phyloP scores from a whole-genome alignment of 1,284 basidiomycete species.

The Microbotryomycetes sp. region DNA sequence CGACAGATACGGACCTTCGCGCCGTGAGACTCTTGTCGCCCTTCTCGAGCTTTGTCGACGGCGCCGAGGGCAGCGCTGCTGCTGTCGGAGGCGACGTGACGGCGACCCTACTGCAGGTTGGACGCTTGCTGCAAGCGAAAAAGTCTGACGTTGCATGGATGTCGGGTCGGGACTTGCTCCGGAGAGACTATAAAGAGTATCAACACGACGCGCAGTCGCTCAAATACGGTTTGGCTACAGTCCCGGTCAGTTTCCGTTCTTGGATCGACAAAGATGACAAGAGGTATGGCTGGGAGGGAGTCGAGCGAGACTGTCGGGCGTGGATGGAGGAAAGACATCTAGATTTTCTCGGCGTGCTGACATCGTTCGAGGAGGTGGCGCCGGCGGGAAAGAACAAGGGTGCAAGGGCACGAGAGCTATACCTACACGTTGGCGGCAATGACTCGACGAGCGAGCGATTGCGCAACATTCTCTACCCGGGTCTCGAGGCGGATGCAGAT shows the following conservation, averaged over 20 bases:
- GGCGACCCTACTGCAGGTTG: constrained; percentile 45
- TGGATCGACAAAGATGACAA: constrained; percentile 41
- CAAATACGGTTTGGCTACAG: constrained; percentile 61
- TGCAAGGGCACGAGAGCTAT: constrained; percentile 60
- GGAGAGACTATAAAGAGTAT: constrained; percentile 91
- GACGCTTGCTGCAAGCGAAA: constrained; percentile 47
- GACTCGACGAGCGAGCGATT: constrained; percentile 24
- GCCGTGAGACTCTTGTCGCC: constrained; percentile 55
- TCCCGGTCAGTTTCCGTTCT: constrained; percentile 58
- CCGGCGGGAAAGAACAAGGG: constrained; percentile 49
- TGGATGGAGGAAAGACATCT: constrained; percentile 63
- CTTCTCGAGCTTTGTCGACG: constrained; percentile 7
- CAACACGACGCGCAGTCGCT: constrained; percentile 46
- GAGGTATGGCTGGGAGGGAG: constrained; percentile 39
- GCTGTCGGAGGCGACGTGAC: neutral
- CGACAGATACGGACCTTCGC: constrained; percentile 54
- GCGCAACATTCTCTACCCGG: constrained; percentile 46
- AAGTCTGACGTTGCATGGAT: constrained; percentile 67
- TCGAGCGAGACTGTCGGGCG: constrained; percentile 49
- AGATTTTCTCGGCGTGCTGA: constrained; percentile 66
- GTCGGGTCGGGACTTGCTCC: constrained; percentile 64
- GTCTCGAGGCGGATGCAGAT: constrained; percentile 52
- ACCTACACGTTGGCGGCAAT: constrained; percentile 51
- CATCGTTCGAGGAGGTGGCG: constrained; percentile 47
- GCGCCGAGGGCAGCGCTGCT: too few species aligned